phyloP scores from a whole-genome alignment of 352 stramenopile species.

The Peronosclerospora sorghi region DNA sequence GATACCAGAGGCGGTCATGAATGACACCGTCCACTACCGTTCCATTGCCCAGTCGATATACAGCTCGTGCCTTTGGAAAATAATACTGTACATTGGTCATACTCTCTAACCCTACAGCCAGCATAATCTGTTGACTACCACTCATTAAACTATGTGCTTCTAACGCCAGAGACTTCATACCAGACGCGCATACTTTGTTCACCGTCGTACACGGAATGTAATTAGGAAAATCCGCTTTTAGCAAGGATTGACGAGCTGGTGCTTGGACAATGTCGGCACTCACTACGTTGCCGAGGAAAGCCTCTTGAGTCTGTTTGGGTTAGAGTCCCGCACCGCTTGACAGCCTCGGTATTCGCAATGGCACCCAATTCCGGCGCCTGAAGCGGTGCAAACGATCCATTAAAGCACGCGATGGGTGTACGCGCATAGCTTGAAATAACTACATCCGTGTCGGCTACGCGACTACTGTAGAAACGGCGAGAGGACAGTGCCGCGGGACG shows the following conservation, averaged over 20 bases:
- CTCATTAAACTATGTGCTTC: too few species aligned
- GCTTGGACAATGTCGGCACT: constrained; percentile 95
- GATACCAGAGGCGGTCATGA: constrained; percentile 94
- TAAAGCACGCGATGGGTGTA: too few species aligned
- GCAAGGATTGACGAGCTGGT: constrained; percentile 88
- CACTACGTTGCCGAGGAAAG: too few species aligned
- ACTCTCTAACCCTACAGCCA: constrained; percentile 94
- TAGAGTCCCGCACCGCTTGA: constrained; percentile 64
- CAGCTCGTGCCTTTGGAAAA: constrained; percentile 81
- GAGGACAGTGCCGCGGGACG: constrained; percentile 5
- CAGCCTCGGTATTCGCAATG: constrained; percentile 82
- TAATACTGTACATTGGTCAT: constrained; percentile 98
- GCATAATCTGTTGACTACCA: too few species aligned
- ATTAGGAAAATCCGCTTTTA: constrained; percentile 86
- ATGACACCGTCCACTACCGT: constrained; percentile 85
- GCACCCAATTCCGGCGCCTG: constrained; percentile 87
- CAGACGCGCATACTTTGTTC: constrained; percentile 97
- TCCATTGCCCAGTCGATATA: constrained; percentile 87
- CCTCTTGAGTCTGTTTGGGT: constrained; percentile 82
- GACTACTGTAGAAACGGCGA: constrained; percentile 59
- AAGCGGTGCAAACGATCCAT: constrained; percentile 82
- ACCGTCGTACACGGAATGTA: constrained; percentile 94
- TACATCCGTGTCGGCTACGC: too few species aligned
- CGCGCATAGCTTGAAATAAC: too few species aligned
- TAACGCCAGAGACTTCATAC: too few species aligned